Conservation (phyloP, 2,329 filamentous ascomycete species). For the Aspergillus chevalieri region DNA sequence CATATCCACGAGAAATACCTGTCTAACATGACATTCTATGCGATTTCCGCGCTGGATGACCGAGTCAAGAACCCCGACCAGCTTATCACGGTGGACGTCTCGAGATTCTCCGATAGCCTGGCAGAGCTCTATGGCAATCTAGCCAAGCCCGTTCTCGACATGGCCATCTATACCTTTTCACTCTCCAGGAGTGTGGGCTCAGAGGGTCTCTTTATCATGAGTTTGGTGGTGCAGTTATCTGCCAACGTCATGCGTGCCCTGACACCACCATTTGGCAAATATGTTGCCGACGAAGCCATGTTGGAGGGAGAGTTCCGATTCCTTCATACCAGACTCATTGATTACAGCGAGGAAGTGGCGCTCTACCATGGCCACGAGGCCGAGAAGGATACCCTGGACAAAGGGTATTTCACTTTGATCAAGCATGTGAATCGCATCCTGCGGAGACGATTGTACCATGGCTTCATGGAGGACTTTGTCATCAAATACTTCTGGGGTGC, state of each 20-base stretch:
- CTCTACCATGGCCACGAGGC: slow-evolving; percentile 86
- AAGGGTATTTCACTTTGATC: slow-evolving; percentile 97
- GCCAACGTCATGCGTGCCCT: slow-evolving; percentile 88
- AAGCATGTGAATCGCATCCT: slow-evolving; percentile 98
- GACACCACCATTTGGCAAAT: slow-evolving; percentile 94
- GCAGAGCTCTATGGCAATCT: slow-evolving; percentile 95
- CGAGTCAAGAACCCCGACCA: slow-evolving; percentile 98
- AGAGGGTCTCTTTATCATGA: slow-evolving; percentile 94
- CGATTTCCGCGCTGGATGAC: slow-evolving; percentile 88
- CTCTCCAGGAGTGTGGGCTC: slow-evolving; percentile 92
- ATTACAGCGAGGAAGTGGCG: slow-evolving; percentile 92
- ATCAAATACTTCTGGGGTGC: slow-evolving; percentile 99
- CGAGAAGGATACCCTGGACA: slow-evolving; percentile 93
- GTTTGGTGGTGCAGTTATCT: slow-evolving; percentile 83
- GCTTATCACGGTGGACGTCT: slow-evolving; percentile 91
- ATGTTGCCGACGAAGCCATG: slow-evolving; percentile 90
- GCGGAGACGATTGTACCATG: slow-evolving; percentile 84
- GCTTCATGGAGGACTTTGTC: slow-evolving; percentile 99
- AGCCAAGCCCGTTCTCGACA: slow-evolving; percentile 88
- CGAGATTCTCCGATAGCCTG: slow-evolving; percentile 90
- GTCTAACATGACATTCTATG: slow-evolving; percentile 96
- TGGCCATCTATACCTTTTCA: slow-evolving; percentile 94
- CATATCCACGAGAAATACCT: slow-evolving; percentile 93
- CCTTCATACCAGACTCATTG: slow-evolving; percentile 88
- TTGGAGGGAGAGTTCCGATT: slow-evolving; percentile 95